A percentile compares a stretch with the other conserved stretches of the same genome.
Evolutionary conservation across 2,329 filamentous ascomycete species (phyloP).

Genomic region (Cryoendolithus antarcticus): DNA sequence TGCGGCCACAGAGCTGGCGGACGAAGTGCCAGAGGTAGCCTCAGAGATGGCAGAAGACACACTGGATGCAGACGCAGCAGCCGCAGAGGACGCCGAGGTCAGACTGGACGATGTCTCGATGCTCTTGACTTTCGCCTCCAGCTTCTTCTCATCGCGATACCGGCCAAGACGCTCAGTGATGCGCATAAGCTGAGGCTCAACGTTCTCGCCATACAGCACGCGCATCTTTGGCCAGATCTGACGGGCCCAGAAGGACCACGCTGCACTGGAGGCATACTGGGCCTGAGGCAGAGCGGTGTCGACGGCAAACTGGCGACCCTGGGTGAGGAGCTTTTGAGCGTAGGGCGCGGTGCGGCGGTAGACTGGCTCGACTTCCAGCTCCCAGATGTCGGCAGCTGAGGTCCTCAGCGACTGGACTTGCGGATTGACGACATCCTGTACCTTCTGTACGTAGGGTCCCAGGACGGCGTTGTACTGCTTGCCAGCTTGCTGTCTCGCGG

Average conservation of each 20-base stretch:
- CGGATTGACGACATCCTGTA: constrained; percentile 47
- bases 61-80: constrained; percentile 15
- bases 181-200: constrained; percentile 86
- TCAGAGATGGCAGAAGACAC: constrained; percentile 15
- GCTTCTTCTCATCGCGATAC: constrained; percentile 53
- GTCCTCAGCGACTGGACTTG: constrained; percentile 58
- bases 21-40: constrained; percentile 15
- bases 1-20: constrained; percentile 30
- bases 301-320: constrained; percentile 53
- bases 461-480: constrained; percentile 58
- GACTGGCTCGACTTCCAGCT: constrained; percentile 60
- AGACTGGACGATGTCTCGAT: constrained; percentile 30
- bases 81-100: constrained; percentile 15
- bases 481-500: constrained; percentile 49
- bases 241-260: constrained; percentile 58
- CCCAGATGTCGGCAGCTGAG: constrained; percentile 55
- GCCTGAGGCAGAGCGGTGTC: constrained; percentile 61
- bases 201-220: constrained; percentile 75
- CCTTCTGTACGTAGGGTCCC: constrained; percentile 60
- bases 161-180: constrained; percentile 81
- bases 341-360: constrained; percentile 65
- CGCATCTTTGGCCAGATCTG: constrained; percentile 72
- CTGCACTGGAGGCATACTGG: constrained; percentile 57
- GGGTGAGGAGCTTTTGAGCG: constrained; percentile 53
- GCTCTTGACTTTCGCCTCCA: constrained; percentile 48